Evolutionary conservation across 2,329 filamentous ascomycete genomes (phyloP).

Genomic region (Botrytis pseudocinerea): DNA sequence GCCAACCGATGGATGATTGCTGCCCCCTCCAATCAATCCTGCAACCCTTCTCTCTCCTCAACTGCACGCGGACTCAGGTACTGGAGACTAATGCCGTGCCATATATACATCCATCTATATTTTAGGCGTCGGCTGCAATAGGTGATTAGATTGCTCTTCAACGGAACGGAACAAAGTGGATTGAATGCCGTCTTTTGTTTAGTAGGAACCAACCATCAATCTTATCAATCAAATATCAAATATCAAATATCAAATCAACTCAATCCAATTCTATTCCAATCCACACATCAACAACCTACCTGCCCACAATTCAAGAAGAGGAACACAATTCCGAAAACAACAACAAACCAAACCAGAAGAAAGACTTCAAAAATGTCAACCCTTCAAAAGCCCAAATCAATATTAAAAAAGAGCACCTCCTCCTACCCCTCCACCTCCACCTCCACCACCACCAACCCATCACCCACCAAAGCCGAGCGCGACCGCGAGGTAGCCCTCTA

Average conservation of each 20-base stretch:
- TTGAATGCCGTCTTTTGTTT: background rate
- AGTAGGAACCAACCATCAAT: background rate
- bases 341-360: background rate
- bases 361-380: conserved; percentile 33
- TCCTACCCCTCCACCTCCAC: conserved; percentile 45
- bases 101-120: background rate
- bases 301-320: background rate
- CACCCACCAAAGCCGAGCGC: conserved; percentile 46
- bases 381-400: conserved; percentile 48
- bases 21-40: background rate
- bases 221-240: conserved; percentile 6
- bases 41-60: background rate
- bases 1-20: too few species aligned
- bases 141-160: background rate
- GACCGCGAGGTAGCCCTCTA: conserved; percentile 69
- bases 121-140: background rate
- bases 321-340: background rate
- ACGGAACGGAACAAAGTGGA: background rate
- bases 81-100: background rate
- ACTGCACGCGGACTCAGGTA: background rate
- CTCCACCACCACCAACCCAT: conserved; percentile 33
- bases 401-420: conserved; percentile 58
- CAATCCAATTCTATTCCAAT: background rate
- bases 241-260: background rate
- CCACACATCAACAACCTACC: background rate